phyloP scores from a whole-genome alignment of 495 filamentous ascomycete genomes.

The Annulohypoxylon moriforme region DNA sequence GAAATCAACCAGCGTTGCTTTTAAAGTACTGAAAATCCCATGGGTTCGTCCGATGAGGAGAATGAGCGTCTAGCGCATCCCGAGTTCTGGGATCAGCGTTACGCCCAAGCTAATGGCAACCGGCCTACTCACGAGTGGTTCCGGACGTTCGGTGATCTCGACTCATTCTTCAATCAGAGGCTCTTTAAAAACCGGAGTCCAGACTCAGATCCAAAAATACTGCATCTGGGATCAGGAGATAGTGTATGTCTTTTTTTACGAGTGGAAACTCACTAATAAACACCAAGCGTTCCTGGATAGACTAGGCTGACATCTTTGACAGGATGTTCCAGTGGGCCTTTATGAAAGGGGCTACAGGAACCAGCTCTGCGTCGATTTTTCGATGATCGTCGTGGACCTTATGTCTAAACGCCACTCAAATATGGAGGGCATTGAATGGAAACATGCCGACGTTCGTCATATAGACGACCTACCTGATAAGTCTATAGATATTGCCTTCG shows the following conservation, averaged over 20 bases:
- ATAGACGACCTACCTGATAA: slow-evolving; percentile 52
- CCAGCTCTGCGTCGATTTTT: slow-evolving; percentile 71
- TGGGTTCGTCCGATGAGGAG: slow-evolving; percentile 30
- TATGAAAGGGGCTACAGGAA: slow-evolving; percentile 59
- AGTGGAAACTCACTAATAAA: background rate
- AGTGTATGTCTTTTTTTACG: slow-evolving; percentile 55
- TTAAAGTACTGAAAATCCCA: background rate
- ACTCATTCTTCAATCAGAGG: slow-evolving; percentile 59
- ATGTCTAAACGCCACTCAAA: slow-evolving; percentile 60
- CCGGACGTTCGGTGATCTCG: slow-evolving; percentile 59
- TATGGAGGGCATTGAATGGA: slow-evolving; percentile 58
- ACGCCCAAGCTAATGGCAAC: slow-evolving; percentile 48
- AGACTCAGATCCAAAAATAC: slow-evolving; percentile 50
- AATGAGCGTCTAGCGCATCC: slow-evolving; percentile 50
- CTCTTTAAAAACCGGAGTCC: slow-evolving; percentile 50
- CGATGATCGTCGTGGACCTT: slow-evolving; percentile 59
- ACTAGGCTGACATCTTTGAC: slow-evolving; percentile 15
- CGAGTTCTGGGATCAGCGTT: slow-evolving; percentile 66
- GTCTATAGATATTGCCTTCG: slow-evolving; percentile 67
- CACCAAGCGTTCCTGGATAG: background rate
- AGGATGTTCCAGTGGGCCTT: slow-evolving; percentile 65
- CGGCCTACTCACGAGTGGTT: slow-evolving; percentile 64
- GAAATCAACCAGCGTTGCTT: no score
- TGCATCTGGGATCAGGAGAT: slow-evolving; percentile 70
- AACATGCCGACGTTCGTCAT: slow-evolving; percentile 63